Evolutionary conservation across 1,139 yeast genomes (phyloP).

Genomic region (Suhomyces maxii): DNA sequence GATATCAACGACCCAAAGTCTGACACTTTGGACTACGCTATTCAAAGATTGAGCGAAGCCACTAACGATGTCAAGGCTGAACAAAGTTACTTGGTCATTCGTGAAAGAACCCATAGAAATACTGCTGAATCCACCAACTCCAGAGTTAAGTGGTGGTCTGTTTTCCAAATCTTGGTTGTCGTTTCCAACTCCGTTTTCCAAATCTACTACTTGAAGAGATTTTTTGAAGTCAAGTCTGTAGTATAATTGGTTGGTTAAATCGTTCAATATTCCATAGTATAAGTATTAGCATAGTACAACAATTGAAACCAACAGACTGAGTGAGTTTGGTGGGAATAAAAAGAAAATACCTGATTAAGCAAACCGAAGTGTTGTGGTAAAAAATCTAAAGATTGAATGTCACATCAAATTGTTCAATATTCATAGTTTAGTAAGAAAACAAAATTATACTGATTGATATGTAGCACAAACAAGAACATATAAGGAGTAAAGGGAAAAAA

Average conservation of each 20-base stretch:
- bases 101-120: slow-evolving; percentile 97
- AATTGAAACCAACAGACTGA: not conserved
- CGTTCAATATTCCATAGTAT: not conserved
- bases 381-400: too few species aligned
- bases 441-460: too few species aligned
- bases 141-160: slow-evolving; percentile 97
- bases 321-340: not conserved
- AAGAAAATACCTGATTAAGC: too few species aligned
- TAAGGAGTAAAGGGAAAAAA: too few species aligned
- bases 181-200: slow-evolving; percentile 87
- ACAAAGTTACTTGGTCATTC: slow-evolving; percentile 86
- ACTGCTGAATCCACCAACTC: slow-evolving; percentile 97
- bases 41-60: slow-evolving; percentile 70
- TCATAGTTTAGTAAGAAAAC: too few species aligned
- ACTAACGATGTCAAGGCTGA: slow-evolving; percentile 90
- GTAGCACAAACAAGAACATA: too few species aligned
- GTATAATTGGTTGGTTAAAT: slow-evolving; percentile 43
- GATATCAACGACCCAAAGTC: slow-evolving; percentile 81
- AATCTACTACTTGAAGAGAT: slow-evolving; percentile 88
- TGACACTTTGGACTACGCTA: slow-evolving; percentile 83
- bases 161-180: slow-evolving; percentile 85
- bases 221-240: slow-evolving; percentile 90
- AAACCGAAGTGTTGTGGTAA: too few species aligned
- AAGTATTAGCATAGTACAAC: not conserved
- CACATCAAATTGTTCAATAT: not conserved